phyloP scores from a whole-genome alignment of 2,329 filamentous ascomycete species.

The Xylaria hypoxylon region DNA sequence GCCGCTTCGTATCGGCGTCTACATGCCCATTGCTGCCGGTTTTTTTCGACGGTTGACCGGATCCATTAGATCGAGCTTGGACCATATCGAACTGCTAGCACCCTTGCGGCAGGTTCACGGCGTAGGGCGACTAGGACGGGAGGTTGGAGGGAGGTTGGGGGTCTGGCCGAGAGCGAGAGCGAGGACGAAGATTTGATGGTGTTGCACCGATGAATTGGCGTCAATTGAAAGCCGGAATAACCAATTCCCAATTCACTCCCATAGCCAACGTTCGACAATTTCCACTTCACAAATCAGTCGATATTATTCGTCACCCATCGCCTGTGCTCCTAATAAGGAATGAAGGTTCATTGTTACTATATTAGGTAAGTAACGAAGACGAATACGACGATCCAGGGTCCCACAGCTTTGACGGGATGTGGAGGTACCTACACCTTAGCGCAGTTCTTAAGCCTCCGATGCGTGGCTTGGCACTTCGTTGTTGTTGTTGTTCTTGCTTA shows the following conservation, averaged over 20 bases:
- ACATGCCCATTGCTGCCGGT: conserved; percentile 55
- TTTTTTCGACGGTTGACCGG: conserved; percentile 52
- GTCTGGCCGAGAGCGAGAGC: not conserved
- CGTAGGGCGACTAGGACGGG: not conserved
- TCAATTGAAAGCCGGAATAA: conserved; percentile 13
- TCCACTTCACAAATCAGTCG: conserved; percentile 1
- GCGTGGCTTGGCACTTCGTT: no score
- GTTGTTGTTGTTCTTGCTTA: not conserved
- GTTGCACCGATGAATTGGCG: not conserved
- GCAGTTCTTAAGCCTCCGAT: no score
- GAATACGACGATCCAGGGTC: conserved; percentile 30
- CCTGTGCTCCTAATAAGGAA: not conserved
- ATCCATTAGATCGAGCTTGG: conserved; percentile 33
- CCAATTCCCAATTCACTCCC: conserved; percentile 7
- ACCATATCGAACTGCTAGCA: conserved; percentile 30
- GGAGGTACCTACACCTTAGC: not conserved
- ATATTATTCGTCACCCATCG: conserved; percentile 2
- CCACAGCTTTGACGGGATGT: not conserved
- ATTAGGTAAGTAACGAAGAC: conserved; percentile 33
- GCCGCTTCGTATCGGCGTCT: conserved; percentile 56
- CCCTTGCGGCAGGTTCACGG: not conserved
- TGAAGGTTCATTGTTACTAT: not conserved
- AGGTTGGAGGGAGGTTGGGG: not conserved
- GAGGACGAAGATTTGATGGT: not conserved
- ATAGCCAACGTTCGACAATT: not conserved